phyloP scores from a whole-genome alignment of 352 stramenopile genomes.

The Pythium aristosporum region DNA sequence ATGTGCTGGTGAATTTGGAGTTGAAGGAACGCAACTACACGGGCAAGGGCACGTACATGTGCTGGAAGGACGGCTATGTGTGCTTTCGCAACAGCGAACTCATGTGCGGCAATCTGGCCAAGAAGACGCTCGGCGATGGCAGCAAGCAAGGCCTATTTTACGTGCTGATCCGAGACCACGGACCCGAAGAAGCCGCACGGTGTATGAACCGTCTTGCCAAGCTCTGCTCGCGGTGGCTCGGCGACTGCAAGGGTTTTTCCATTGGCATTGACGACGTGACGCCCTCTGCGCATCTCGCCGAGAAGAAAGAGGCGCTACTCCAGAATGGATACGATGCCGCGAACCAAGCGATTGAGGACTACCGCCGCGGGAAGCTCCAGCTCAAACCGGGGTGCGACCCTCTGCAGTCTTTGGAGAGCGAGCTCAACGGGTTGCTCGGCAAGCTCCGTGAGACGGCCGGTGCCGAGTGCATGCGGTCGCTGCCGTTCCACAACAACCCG shows the following conservation, averaged over 20 bases:
- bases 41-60: conserved; percentile 92
- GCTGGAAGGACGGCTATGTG: conserved; percentile 97
- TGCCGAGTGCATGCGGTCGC: conserved; percentile 96
- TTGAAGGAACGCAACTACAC: conserved; percentile 97
- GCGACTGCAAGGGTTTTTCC: conserved; percentile 97
- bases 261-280: conserved; percentile 99
- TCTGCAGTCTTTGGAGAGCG: conserved; percentile 98
- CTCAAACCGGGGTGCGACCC: conserved; percentile 97
- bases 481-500: conserved; percentile 97
- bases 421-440: conserved; percentile 97
- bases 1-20: conserved; percentile 81
- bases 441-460: conserved; percentile 97
- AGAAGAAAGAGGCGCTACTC: conserved; percentile 95
- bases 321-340: conserved; percentile 83
- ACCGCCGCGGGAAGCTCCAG: conserved; percentile 91
- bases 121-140: conserved; percentile 98
- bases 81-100: conserved; percentile 97
- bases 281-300: conserved; percentile 91
- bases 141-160: conserved; percentile 99
- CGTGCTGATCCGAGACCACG: conserved; percentile 96
- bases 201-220: conserved; percentile 99
- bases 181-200: conserved; percentile 87
- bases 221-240: conserved; percentile 96
- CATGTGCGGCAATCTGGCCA: conserved; percentile 97
- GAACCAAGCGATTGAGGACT: conserved; percentile 93